Conservation (phyloP, 805 yeast species). For the Cyberlindnera suaveolens region DNA sequence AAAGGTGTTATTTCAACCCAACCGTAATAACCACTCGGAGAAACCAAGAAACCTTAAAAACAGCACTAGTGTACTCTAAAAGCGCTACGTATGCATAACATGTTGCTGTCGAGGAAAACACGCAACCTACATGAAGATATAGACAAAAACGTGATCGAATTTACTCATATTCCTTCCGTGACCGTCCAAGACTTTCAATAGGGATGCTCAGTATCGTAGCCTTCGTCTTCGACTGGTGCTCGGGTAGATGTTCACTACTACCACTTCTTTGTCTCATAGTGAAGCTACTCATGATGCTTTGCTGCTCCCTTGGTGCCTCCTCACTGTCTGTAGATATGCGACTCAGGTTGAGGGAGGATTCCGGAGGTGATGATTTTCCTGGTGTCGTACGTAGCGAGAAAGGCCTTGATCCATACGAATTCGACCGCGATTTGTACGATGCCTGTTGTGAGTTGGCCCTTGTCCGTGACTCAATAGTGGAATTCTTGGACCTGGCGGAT, state of each 20-base stretch:
- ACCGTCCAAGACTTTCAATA: slow-evolving; percentile 17
- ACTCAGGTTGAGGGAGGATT: neutral
- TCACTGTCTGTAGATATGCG: slow-evolving; percentile 1
- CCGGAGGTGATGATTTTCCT: neutral
- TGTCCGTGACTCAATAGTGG: slow-evolving; percentile 12
- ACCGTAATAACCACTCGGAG: no score
- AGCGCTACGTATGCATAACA: no score
- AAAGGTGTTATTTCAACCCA: no score
- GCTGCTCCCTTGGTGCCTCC: neutral
- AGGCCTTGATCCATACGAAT: neutral
- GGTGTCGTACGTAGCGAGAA: neutral
- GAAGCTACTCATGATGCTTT: slow-evolving; percentile 5
- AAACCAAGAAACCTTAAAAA: no score
- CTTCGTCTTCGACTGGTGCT: slow-evolving; percentile 4
- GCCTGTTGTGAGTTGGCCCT: slow-evolving; percentile 1
- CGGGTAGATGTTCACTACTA: no score
- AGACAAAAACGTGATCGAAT: no score
- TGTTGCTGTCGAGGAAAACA: no score
- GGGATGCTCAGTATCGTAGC: slow-evolving; percentile 20
- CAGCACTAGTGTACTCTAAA: no score
- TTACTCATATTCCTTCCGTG: slow-evolving; percentile 7
- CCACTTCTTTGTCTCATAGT: neutral
- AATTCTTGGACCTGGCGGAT: slow-evolving; percentile 8
- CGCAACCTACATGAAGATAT: no score
- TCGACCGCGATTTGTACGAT: slow-evolving; percentile 1